These are phyloP conservation scores for Trichoderma sp. DNA, from an alignment of 2,329 filamentous ascomycete genomes.

Conservation along the genomic window DNA sequence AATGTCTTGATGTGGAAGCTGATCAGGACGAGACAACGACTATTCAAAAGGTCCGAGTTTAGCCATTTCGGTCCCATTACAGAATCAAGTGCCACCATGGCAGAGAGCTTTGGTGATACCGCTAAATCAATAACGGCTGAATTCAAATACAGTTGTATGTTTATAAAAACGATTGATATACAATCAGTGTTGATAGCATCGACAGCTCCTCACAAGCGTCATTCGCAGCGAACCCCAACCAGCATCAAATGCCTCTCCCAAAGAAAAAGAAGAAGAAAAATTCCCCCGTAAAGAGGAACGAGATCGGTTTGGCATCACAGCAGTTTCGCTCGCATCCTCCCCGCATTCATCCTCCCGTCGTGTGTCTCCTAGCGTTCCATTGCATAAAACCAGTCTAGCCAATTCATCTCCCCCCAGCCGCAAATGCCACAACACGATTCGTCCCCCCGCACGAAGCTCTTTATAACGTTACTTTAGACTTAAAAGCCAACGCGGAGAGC, in stretches of 20 bases:
- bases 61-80: neutral
- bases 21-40: neutral
- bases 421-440: neutral
- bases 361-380: neutral
- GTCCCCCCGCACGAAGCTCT: slow-evolving; percentile 2
- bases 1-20: neutral
- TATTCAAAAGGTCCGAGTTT: neutral
- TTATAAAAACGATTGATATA: neutral
- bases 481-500: neutral
- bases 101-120: neutral
- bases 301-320: neutral
- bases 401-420: neutral
- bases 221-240: neutral
- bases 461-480: slow-evolving; percentile 7
- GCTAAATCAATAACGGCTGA: neutral
- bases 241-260: neutral
- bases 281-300: neutral
- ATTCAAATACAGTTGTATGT: neutral
- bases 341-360: neutral
- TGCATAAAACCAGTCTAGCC: neutral
- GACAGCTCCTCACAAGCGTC: neutral
- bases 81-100: neutral
- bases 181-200: neutral
- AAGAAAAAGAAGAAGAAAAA: too few relatives aligned
- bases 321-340: neutral